phyloP scores from a whole-genome alignment of 2,329 filamentous ascomycete species.

The Leptographium procerum region DNA sequence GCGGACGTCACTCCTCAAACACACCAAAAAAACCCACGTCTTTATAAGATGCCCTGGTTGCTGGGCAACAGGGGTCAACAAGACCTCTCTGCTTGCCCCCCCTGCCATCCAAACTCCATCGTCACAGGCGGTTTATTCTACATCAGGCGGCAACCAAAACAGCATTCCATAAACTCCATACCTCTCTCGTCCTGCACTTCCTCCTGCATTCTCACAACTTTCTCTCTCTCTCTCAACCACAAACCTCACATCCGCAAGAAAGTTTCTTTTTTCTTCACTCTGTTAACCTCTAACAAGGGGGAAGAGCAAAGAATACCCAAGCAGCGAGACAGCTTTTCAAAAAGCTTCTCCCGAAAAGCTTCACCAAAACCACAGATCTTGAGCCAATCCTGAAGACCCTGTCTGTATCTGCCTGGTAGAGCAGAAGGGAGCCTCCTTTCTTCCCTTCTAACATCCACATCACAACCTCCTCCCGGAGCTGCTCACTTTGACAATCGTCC shows the following conservation, averaged over 20 bases:
- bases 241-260: not conserved
- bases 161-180: constrained; percentile 14
- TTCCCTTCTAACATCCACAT: constrained; percentile 9
- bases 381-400: not conserved
- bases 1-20: not conserved
- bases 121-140: constrained; percentile 4
- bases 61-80: constrained; percentile 14
- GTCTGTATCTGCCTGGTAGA: not conserved
- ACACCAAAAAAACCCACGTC: not conserved
- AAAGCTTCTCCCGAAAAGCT: not conserved
- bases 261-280: not conserved
- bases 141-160: not conserved
- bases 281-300: not conserved
- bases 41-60: constrained; percentile 6
- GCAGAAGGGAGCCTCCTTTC: constrained; percentile 5
- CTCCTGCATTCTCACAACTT: not conserved
- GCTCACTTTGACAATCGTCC: constrained; percentile 21
- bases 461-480: not conserved
- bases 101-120: not conserved
- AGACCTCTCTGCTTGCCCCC: not conserved
- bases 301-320: not conserved
- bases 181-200: constrained; percentile 2
- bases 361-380: not conserved
- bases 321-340: not conserved
- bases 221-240: not conserved